These are phyloP conservation scores for Nothophoma quercina DNA, from an alignment of 2,329 filamentous ascomycete genomes.

Conservation along the genomic window DNA sequence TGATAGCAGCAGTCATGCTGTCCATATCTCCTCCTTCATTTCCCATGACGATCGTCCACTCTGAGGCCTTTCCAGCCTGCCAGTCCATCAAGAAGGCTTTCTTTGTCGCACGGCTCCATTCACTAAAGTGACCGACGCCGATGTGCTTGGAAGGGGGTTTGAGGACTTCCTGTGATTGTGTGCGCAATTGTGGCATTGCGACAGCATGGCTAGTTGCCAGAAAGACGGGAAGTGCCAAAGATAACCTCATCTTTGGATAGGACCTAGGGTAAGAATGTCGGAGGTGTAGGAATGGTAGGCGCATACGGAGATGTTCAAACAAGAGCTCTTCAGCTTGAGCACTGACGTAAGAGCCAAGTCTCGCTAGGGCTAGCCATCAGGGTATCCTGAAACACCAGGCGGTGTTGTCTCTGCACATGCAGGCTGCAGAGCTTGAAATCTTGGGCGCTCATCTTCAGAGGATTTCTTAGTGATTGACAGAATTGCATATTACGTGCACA, in stretches of 20 bases:
- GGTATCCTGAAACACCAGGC: slow-evolving; percentile 14
- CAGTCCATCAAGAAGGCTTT: slow-evolving; percentile 57
- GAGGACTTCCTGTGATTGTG: slow-evolving; percentile 28
- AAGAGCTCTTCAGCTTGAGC: background rate
- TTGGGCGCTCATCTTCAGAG: too few relatives aligned
- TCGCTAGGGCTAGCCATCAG: slow-evolving; percentile 9
- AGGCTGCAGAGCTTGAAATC: slow-evolving; percentile 5
- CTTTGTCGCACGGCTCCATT: slow-evolving; percentile 58
- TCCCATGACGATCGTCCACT: slow-evolving; percentile 58
- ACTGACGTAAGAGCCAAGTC: slow-evolving; percentile 16
- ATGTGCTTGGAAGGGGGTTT: slow-evolving; percentile 21
- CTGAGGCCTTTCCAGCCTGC: slow-evolving; percentile 52
- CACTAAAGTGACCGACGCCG: slow-evolving; percentile 58
- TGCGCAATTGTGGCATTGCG: slow-evolving; percentile 28
- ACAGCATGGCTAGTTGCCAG: slow-evolving; percentile 20
- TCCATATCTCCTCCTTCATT: slow-evolving; percentile 58
- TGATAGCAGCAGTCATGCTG: slow-evolving; percentile 55
- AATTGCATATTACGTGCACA: too few relatives aligned
- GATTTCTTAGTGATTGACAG: too few relatives aligned
- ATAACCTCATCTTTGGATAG: slow-evolving; percentile 25
- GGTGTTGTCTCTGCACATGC: background rate
- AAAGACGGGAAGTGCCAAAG: slow-evolving; percentile 22
- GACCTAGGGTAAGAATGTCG: slow-evolving; percentile 8
- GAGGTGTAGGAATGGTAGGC: background rate
- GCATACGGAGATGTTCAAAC: slow-evolving; percentile 6